Base-by-base conservation (phyloP, 805 yeast genomes). In the Saturnispora quitensis region DNA sequence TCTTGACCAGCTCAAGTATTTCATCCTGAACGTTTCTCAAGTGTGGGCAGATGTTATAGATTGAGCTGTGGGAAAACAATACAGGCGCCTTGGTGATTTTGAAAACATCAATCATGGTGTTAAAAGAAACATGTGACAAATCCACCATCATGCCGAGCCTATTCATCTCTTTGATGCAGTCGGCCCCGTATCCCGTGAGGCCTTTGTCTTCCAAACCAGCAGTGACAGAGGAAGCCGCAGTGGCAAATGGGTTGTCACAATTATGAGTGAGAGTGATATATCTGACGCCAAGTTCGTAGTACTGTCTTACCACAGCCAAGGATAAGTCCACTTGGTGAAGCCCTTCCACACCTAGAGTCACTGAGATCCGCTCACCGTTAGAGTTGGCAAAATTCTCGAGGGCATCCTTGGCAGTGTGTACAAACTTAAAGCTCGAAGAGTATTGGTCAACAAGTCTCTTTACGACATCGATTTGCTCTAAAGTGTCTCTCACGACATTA, bases 221-320 rank as follows among this genome's bases (percentile, higher is more conserved):
- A 17, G 74, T 56, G 5, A 72, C 68, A 0, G 77, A 68, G 5
- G 75, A 68, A 7, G 81, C 80, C 12, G 81, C 78, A 13, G 80
- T 76, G 2, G 81, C 81, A 62, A 75, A 77, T 5, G 81, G 80
- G 54, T 77, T 77, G 55, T 77, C 80, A 62, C 81, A 76, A 58
- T 77, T 77, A 53, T 77, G 81, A 0, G 81, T 77, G 49, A 77
- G 59, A 0, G 82, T 77, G 42, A 75, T 72, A 58, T 77, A 77
- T 35, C 81, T 57, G n/a, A 77, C 78, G 13, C 82, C 82, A 33
- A 77, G 55, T 6, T 73, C 77, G 55, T 61, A 72, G 58, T 73
- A 77, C 57, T 69, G 74, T 57, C 82, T 67, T 28, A 77, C 62
- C 17, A 75, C 77, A 15, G 72, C 80, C 15, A 77, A 56, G 1